phyloP scores from a whole-genome alignment of 768 basidiomycete genomes.

The Phallus indusiatus region DNA sequence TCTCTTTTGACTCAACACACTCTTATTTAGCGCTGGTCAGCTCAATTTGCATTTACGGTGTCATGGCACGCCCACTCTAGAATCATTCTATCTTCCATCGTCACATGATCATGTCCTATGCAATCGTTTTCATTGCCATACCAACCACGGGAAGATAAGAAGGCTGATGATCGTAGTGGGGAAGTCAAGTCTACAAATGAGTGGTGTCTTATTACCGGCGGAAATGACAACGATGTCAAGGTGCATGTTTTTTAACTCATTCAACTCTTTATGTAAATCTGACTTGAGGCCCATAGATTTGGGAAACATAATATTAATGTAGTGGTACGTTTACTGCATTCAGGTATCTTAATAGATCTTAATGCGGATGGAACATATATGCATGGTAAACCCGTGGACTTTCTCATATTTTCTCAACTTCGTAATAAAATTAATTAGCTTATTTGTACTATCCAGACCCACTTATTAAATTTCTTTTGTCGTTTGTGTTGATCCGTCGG shows the following conservation, averaged over 20 bases:
- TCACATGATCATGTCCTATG: conserved; percentile 26
- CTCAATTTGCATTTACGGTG: conserved; percentile 75
- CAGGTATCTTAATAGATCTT: background rate
- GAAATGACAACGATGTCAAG: conserved; percentile 12
- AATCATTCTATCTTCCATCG: conserved; percentile 72
- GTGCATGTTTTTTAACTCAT: background rate
- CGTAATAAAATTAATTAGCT: background rate
- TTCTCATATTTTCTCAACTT: no score
- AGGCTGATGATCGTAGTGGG: conserved; percentile 56
- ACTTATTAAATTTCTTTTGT: conserved; percentile 69
- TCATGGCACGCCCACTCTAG: no score
- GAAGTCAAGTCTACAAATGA: conserved; percentile 67
- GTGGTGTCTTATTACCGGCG: conserved; percentile 21
- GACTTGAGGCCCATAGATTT: conserved; percentile 22
- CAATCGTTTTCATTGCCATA: conserved; percentile 12
- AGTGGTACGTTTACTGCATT: background rate
- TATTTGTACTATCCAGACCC: conserved; percentile 47
- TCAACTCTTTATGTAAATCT: background rate
- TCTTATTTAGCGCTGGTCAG: conserved; percentile 58
- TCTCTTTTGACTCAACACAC: no score
- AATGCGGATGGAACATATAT: background rate
- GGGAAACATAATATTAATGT: conserved; percentile 24
- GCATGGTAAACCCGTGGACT: background rate
- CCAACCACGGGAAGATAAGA: conserved; percentile 17
- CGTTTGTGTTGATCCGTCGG: conserved; percentile 84